Evolutionary conservation across 129 eudicot species (phyloP), one percentile per base, ranked within the genome.

Genomic region (Kitagawia praeruptora): DNA sequence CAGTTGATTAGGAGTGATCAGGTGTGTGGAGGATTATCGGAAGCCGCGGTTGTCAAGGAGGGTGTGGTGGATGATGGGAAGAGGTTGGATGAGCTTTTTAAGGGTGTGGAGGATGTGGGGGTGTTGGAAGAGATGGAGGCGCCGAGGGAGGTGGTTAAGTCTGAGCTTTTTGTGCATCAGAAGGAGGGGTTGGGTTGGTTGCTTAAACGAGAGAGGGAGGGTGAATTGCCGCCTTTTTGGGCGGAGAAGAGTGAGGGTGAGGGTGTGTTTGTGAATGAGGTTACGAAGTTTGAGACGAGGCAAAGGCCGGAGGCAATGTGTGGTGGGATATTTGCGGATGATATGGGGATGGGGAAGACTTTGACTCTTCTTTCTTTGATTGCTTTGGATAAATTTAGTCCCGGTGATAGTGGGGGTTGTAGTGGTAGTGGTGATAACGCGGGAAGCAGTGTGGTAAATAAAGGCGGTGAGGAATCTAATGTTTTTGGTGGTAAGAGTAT

Each of bases 251-350:
- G 1, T 0, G 84, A 90, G 37, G 88, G 81, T 18, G 63, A 90
- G 37, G 88, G 81, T 18, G 63, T 69, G 64, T 95, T 67, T 31
- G 39, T 27, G 19, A 67, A 67, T 67, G 73, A 67, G 41, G 37
- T 67, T 34, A 27, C 73, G 1, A 34, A 34, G 41, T 67, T 27
- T 31, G 41, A 28, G 73, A 67, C 41, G 4, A 67, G 16, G 19
- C 41, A 67, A 34, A 28, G 73, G 73, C 73, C 73, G 0, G 96
- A 95, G 73, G 91, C 98, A 8, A 70, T 90, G n/a, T 78, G 89
- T 70, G 97, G 98, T 77, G 98, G 98, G 81, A 95, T 95, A 42
- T 92, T 95, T 64, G 98, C 97, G 0, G 98, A 95, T 64, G 98
- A 92, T 70, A 95, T 95, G 97, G 98, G 98, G 48, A 82, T 95